Evolutionary conservation across 257 asterid genomes (phyloP), one percentile per base, ranked within the genome.

Genomic region (Solanum chiquidenum): DNA sequence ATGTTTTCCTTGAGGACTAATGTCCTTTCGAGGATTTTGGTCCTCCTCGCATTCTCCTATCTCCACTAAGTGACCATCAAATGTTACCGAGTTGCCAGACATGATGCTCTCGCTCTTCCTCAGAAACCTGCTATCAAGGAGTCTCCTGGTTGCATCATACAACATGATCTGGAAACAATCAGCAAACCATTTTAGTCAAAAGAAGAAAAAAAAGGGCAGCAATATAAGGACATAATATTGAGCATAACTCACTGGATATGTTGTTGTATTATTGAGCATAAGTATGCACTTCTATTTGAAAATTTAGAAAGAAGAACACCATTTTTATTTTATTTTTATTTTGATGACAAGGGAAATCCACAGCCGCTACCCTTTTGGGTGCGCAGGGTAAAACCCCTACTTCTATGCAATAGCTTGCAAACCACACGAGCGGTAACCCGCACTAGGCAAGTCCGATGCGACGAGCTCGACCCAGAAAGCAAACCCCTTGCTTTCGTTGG

Each of bases 31-130:
- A 83, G 91, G 91, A 84, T 91, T 92, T 55, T 87, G 88, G 83
- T 88, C 93, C 84, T 75, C 92, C 91, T 92, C 93, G 71, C 84
- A 82, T 89, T 92, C 95, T 88, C 94, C 99, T 86, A 96, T 90
- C 75, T 96, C 98, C 38, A 94, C 98, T 87, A 93, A 88, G 91
- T 94, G 91, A 75, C 97, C 95, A 35, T 92, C 97, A 88, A 95
- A 88, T 62, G 88, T 55, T 35, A 96, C 88, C 14, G 95, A 92
- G 92, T 90, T 92, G 71, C 99, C 99, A 89, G 94, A 90, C 85
- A 86, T 74, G 87, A 96, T 91, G 25, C 64, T 49, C 90, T 94
- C 99, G 90, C 93, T 92, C 88, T 89, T 92, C 88, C 91, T 95
- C 89, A 95, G 91, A 91, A 95, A 94, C 90, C 92, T 93, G 93